These are phyloP conservation scores for Tagetes patula DNA, from an alignment of 129 eudicot species.

Conservation along the genomic window DNA sequence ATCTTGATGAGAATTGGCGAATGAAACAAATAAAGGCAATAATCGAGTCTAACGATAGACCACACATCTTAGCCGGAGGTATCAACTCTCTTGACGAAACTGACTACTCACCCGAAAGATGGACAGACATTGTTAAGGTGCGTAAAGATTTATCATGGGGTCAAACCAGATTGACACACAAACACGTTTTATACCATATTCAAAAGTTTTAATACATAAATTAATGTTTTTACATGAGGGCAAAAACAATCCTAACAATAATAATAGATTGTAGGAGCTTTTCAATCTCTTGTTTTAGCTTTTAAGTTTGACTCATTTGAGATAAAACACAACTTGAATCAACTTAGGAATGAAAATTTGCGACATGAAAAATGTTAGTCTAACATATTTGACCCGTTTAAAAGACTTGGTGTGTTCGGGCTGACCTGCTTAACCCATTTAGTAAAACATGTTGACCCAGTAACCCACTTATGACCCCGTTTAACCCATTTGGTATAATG, in stretches of 20 bases:
- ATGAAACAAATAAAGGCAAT: slow-evolving; percentile 90
- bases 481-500: too few species aligned
- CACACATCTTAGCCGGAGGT: slow-evolving; percentile 94
- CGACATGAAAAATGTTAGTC: too few species aligned
- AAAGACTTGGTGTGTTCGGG: too few species aligned
- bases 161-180: neutral
- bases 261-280: neutral
- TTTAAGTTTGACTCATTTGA: neutral
- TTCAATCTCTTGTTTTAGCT: neutral
- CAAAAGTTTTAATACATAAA: neutral
- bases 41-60: slow-evolving; percentile 62
- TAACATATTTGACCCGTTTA: too few species aligned
- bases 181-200: neutral
- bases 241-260: neutral
- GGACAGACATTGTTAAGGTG: slow-evolving; percentile 97
- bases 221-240: neutral
- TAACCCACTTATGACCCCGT: too few species aligned
- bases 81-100: slow-evolving; percentile 83
- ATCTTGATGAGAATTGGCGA: slow-evolving; percentile 89
- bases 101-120: slow-evolving; percentile 90
- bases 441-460: too few species aligned
- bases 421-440: too few species aligned
- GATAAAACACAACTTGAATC: neutral
- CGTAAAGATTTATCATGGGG: neutral
- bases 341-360: neutral